A percentile compares a stretch with the other conserved stretches of the same genome.
phyloP scores from a whole-genome alignment of 495 filamentous ascomycete genomes.

The Elasticomyces elasticus region DNA sequence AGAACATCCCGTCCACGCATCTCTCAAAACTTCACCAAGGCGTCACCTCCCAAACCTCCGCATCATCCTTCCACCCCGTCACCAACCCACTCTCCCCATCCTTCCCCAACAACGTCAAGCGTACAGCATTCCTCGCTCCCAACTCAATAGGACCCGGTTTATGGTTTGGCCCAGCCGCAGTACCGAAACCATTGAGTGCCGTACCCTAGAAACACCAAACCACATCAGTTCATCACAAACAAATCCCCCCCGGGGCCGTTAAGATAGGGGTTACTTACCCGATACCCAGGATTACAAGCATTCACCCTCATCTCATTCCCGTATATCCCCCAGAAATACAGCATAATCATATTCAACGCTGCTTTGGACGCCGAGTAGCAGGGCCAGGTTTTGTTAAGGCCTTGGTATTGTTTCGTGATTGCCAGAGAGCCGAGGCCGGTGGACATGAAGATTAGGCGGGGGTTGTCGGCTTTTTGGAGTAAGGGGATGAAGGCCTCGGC shows the following conservation, averaged over 20 bases:
- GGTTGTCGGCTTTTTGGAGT: conserved; percentile 7
- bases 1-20: no score
- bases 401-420: not conserved
- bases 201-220: not conserved
- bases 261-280: not conserved
- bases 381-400: not conserved
- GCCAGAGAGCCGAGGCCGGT: conserved; percentile 2
- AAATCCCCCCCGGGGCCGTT: no score
- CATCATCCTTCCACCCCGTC: not conserved
- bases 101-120: conserved; percentile 3
- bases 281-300: conserved; percentile 6
- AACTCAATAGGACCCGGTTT: not conserved
- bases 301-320: conserved; percentile 4
- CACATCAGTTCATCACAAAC: not conserved
- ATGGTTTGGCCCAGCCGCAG: not conserved
- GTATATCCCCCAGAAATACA: conserved; percentile 1
- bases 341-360: conserved; percentile 16
- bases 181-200: not conserved
- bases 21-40: no score
- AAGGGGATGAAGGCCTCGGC: conserved; percentile 11
- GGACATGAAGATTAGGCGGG: conserved; percentile 14
- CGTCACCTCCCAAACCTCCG: not conserved
- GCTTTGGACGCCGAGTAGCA: conserved; percentile 11
- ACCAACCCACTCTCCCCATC: conserved; percentile 3
- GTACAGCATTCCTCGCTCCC: not conserved